Percentiles rank a stretch among this genome's conserved stretches.
These are phyloP conservation scores for Starmera amethionina DNA, from an alignment of 805 yeast genomes.

Conservation along the genomic window DNA sequence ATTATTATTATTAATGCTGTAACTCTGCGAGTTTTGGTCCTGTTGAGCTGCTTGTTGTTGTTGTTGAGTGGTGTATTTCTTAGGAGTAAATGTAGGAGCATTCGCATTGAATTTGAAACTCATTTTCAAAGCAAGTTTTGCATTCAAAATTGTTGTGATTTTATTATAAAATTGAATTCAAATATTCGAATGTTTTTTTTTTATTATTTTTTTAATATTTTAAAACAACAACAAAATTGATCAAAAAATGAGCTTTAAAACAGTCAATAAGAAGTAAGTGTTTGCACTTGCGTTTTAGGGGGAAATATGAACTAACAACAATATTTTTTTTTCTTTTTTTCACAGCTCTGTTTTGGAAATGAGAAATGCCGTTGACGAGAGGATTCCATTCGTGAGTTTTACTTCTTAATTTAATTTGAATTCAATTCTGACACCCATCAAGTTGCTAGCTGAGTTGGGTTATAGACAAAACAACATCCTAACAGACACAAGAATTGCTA, in stretches of 20 bases:
- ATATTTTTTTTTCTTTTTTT: not conserved
- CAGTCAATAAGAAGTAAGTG: not conserved
- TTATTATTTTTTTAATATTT: not conserved
- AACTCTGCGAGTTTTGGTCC: not conserved
- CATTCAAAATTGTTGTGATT: no score
- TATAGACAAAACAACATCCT: constrained; percentile 31
- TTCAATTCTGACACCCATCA: no score
- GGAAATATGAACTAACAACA: not conserved
- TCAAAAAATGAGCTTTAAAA: not conserved
- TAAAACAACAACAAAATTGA: not conserved
- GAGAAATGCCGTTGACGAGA: no score
- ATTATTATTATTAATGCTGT: not conserved
- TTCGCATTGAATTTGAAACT: constrained; percentile 12
- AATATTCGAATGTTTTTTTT: no score
- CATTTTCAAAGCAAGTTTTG: constrained; percentile 3
- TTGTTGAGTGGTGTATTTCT: not conserved
- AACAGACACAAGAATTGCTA: constrained; percentile 36
- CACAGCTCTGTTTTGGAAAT: no score
- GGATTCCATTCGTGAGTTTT: no score
- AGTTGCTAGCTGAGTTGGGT: constrained; percentile 19
- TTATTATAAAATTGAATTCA: not conserved
- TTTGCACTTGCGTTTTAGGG: not conserved
- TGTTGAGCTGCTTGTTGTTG: no score
- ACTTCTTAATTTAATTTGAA: no score
- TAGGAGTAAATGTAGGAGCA: constrained; percentile 12